Percentiles rank a stretch among this genome's conserved stretches.
Conservation (phyloP, 78 protist species). For the Goniomonas avonlea region DNA sequence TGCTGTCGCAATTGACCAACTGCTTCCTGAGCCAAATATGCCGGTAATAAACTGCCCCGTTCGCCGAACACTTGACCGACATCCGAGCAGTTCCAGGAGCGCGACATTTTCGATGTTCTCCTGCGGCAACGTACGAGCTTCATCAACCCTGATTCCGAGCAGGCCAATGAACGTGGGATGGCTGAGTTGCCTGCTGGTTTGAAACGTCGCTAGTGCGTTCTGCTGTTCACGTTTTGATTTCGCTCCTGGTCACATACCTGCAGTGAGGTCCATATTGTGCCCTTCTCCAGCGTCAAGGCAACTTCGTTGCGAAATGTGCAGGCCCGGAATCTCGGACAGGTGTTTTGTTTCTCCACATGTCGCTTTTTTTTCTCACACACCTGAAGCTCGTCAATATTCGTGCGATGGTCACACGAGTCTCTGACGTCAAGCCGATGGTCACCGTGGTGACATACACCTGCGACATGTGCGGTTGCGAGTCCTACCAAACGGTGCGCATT, state of each 20-base stretch:
- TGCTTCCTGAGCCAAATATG: not conserved
- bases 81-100: too few relatives aligned
- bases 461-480: constrained; percentile 77
- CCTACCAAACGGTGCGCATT: constrained; percentile 78
- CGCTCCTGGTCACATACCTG: too few relatives aligned
- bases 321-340: too few relatives aligned
- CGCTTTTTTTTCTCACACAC: not conserved
- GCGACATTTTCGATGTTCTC: not conserved
- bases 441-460: constrained; percentile 92
- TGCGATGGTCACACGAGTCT: not conserved
- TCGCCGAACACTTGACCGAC: too few relatives aligned
- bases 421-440: constrained; percentile 62
- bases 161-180: not conserved
- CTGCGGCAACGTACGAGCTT: not conserved
- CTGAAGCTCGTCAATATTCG: not conserved
- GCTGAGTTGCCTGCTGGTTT: not conserved
- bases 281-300: too few relatives aligned
- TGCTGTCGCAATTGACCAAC: constrained; percentile 6
- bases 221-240: too few relatives aligned
- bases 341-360: not conserved
- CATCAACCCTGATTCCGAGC: not conserved
- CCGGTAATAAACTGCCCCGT: too few relatives aligned
- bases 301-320: too few relatives aligned
- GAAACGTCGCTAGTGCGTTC: not conserved
- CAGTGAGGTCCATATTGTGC: too few relatives aligned